A percentile compares a stretch with the other conserved stretches of the same genome.
phyloP scores from a whole-genome alignment of 1,139 yeast genomes.

The Lodderomyces jiufengensis region DNA sequence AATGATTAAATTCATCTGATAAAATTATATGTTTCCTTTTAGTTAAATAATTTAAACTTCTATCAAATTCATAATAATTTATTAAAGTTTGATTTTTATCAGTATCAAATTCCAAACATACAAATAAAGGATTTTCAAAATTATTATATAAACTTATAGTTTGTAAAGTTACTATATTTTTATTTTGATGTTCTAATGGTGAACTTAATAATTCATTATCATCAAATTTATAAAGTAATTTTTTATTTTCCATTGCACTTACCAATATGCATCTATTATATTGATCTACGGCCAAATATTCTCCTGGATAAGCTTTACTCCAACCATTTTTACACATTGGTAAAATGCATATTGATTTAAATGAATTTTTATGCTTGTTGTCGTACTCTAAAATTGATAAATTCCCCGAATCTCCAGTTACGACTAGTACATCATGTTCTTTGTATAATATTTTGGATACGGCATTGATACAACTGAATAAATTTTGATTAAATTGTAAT shows the following conservation, averaged over 20 bases:
- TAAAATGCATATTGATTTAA: slow-evolving; percentile 55
- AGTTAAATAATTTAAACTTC: slow-evolving; percentile 76
- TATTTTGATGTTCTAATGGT: slow-evolving; percentile 66
- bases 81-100: slow-evolving; percentile 25
- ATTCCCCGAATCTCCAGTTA: slow-evolving; percentile 82
- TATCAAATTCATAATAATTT: slow-evolving; percentile 75
- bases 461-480: slow-evolving; percentile 59
- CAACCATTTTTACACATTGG: slow-evolving; percentile 76
- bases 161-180: slow-evolving; percentile 51
- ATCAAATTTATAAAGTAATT: slow-evolving; percentile 51
- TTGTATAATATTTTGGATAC: slow-evolving; percentile 53
- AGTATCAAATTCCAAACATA: slow-evolving; percentile 59
- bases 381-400: slow-evolving; percentile 55
- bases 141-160: slow-evolving; percentile 68
- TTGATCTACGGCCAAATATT: slow-evolving; percentile 70
- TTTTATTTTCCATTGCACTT: slow-evolving; percentile 70
- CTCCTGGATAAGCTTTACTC: slow-evolving; percentile 73
- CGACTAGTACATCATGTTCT: slow-evolving; percentile 43
- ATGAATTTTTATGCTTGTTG: slow-evolving; percentile 26
- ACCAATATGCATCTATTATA: slow-evolving; percentile 67
- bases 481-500: slow-evolving; percentile 38
- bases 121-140: slow-evolving; percentile 80
- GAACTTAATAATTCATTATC: slow-evolving; percentile 53
- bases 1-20: slow-evolving; percentile 26
- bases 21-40: slow-evolving; percentile 36